Percentiles rank a stretch among this genome's conserved stretches.
phyloP scores from a whole-genome alignment of 1,284 basidiomycete species.

The Trichosporon inkin region DNA sequence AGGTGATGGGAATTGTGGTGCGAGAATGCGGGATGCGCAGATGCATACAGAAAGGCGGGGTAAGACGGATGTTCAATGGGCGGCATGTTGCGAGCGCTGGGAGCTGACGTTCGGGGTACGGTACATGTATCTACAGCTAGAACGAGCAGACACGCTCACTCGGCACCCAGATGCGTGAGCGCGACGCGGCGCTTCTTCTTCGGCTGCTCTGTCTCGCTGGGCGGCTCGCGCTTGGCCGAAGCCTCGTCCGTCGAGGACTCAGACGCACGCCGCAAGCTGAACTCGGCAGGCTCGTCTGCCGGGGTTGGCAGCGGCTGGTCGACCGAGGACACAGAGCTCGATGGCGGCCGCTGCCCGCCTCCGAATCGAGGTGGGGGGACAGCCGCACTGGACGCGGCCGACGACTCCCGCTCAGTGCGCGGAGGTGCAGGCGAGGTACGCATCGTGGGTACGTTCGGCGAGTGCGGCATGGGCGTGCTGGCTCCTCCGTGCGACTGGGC shows the following conservation, averaged over 20 bases:
- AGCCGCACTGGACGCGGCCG: slow-evolving; percentile 28
- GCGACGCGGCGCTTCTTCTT: slow-evolving; percentile 88
- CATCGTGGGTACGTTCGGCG: slow-evolving; percentile 53
- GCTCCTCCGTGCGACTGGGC: slow-evolving; percentile 63
- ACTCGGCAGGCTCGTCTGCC: slow-evolving; percentile 26
- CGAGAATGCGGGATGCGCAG: too few relatives aligned
- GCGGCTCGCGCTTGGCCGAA: slow-evolving; percentile 10
- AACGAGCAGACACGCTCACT: slow-evolving; percentile 5
- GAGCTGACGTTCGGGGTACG: too few relatives aligned
- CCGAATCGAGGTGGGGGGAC: slow-evolving; percentile 26
- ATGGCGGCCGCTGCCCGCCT: slow-evolving; percentile 8
- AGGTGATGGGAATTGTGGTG: too few relatives aligned
- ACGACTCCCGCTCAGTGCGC: slow-evolving; percentile 43
- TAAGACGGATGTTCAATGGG: too few relatives aligned
- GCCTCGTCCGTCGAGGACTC: slow-evolving; percentile 9
- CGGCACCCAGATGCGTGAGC: slow-evolving; percentile 57
- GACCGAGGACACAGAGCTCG: slow-evolving; percentile 28
- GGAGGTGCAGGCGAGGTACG: slow-evolving; percentile 37
- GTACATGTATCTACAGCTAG: too few relatives aligned
- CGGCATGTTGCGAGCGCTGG: too few relatives aligned
- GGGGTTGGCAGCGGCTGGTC: slow-evolving; percentile 40
- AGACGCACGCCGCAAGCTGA: slow-evolving; percentile 24
- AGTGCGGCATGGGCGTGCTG: slow-evolving; percentile 48
- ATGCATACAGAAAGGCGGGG: too few relatives aligned
- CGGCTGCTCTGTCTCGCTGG: slow-evolving; percentile 55